phyloP scores from a whole-genome alignment of 106 monocot species.

The Acorus gramineus region DNA sequence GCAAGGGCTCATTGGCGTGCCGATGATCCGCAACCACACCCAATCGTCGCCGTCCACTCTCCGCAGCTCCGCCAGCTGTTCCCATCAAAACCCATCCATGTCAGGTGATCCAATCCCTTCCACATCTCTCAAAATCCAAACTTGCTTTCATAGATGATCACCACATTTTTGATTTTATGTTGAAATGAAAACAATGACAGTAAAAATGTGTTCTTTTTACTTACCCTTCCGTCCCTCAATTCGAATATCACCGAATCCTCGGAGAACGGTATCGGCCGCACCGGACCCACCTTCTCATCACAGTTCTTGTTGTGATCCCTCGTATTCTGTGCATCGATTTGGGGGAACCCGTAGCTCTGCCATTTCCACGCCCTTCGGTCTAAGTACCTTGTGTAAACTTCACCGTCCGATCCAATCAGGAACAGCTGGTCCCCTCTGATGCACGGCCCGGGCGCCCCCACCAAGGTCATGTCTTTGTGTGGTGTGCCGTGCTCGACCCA shows the following conservation, averaged over 20 bases:
- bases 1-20: slow-evolving; percentile 62
- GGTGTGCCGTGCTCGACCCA: slow-evolving; percentile 94
- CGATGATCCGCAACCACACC: slow-evolving; percentile 69
- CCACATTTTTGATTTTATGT: background rate
- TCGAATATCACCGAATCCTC: slow-evolving; percentile 69
- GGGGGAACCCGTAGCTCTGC: slow-evolving; percentile 43
- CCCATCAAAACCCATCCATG: background rate
- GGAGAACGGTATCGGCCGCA: slow-evolving; percentile 66
- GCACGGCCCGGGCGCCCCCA: slow-evolving; percentile 65
- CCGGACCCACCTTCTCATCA: slow-evolving; percentile 58
- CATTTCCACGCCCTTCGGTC: slow-evolving; percentile 62
- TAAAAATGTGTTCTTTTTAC: background rate
- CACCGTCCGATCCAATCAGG: slow-evolving; percentile 67
- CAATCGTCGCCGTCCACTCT: slow-evolving; percentile 28
- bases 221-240: slow-evolving; percentile 82
- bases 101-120: background rate
- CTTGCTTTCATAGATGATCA: no score
- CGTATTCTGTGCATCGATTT: background rate
- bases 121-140: no score
- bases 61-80: slow-evolving; percentile 71
- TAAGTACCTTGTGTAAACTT: slow-evolving; percentile 49
- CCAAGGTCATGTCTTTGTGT: slow-evolving; percentile 30
- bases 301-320: slow-evolving; percentile 25
- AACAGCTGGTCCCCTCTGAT: slow-evolving; percentile 47
- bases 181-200: background rate